Conservation (phyloP, 371 early-diverging fungal species). For the Lichtheimia ornata region DNA sequence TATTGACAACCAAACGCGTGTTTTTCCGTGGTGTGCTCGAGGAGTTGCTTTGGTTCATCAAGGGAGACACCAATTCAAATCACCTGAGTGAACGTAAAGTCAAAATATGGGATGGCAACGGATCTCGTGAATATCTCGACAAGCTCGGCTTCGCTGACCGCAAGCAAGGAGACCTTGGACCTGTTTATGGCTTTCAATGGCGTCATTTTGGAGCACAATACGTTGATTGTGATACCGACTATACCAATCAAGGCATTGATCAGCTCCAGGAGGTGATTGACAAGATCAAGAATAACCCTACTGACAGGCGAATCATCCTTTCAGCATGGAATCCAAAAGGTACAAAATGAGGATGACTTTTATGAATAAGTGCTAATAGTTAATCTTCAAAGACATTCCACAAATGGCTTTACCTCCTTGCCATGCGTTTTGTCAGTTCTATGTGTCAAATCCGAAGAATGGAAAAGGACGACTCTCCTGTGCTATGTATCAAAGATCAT, state of each 20-base stretch:
- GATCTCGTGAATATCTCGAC: constrained; percentile 91
- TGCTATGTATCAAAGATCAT: constrained; percentile 97
- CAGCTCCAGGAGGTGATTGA: constrained; percentile 93
- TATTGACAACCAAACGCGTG: constrained; percentile 97
- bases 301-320: constrained; percentile 93
- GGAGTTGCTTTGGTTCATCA: constrained; percentile 98
- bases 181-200: constrained; percentile 99
- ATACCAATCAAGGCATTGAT: constrained; percentile 94
- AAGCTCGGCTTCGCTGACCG: constrained; percentile 78
- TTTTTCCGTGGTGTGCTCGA: constrained; percentile 92
- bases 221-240: constrained; percentile 84
- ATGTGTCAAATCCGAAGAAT: constrained; percentile 70
- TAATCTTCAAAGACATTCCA: constrained; percentile 52
- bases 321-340: constrained; percentile 99
- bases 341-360: constrained; percentile 19
- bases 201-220: constrained; percentile 99
- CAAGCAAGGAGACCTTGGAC: constrained; percentile 96
- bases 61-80: constrained; percentile 90
- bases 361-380: too few relatives aligned
- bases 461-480: constrained; percentile 75
- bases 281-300: constrained; percentile 82
- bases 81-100: constrained; percentile 83
- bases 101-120: constrained; percentile 99
- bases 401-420: constrained; percentile 97
- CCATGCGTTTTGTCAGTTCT: constrained; percentile 95